Conservation (phyloP, 805 yeast genomes). For the Alloascoidea africana region DNA sequence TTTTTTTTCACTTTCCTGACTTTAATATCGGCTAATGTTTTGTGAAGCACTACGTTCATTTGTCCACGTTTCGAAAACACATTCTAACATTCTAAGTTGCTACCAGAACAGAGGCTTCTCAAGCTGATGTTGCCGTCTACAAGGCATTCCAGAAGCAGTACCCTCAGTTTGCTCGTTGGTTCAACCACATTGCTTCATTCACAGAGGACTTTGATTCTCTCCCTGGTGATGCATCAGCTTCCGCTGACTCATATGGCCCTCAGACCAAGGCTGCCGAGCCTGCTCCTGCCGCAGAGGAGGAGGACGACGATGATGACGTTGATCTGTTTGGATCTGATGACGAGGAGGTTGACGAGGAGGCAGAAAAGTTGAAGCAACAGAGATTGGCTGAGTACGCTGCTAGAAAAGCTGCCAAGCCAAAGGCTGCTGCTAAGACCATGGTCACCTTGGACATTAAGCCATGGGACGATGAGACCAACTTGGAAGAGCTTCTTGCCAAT, state of each 20-base stretch:
- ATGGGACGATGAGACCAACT: slow-evolving; percentile 99
- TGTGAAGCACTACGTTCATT: no score
- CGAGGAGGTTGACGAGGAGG: slow-evolving; percentile 91
- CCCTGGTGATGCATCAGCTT: slow-evolving; percentile 35
- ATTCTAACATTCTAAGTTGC: no score
- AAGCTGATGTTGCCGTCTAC: slow-evolving; percentile 91
- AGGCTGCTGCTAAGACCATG: slow-evolving; percentile 96
- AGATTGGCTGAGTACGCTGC: slow-evolving; percentile 97
- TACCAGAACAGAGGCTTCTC: slow-evolving; percentile 70
- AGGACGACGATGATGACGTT: slow-evolving; percentile 80
- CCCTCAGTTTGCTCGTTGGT: slow-evolving; percentile 97
- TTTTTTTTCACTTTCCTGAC: slow-evolving; percentile 27
- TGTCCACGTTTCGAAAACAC: no score
- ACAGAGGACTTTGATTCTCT: slow-evolving; percentile 79
- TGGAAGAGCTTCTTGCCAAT: slow-evolving; percentile 74
- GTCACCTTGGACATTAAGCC: slow-evolving; percentile 98
- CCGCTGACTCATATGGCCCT: slow-evolving; percentile 19
- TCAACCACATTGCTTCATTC: slow-evolving; percentile 93
- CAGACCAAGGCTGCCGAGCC: slow-evolving; percentile 34
- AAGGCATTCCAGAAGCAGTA: slow-evolving; percentile 80
- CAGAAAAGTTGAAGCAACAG: slow-evolving; percentile 93
- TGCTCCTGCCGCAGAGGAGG: slow-evolving; percentile 49
- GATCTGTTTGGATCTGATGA: slow-evolving; percentile 92
- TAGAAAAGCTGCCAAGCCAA: slow-evolving; percentile 93
- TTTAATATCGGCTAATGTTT: no score